Percentiles rank a stretch among this genome's conserved stretches.
These are phyloP conservation scores for Cucurbita pepo DNA, from an alignment of 306 rosid species.

Conservation along the genomic window DNA sequence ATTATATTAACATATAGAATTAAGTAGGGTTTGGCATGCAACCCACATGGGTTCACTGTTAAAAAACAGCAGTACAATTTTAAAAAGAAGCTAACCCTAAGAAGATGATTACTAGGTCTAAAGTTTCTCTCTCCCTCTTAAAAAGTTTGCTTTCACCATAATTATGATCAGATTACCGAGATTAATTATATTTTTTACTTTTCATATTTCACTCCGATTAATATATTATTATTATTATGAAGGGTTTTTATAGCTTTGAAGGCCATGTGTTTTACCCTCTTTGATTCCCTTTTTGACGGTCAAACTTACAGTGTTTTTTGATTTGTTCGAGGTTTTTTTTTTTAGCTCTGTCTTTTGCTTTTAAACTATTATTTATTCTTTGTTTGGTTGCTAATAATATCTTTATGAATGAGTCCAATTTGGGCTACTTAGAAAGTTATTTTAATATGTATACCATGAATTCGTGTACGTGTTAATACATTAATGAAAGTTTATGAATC, in stretches of 20 bases:
- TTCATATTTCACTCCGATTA: not conserved
- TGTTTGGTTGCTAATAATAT: slow-evolving; percentile 1
- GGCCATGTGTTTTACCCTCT: slow-evolving; percentile 65
- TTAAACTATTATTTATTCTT: slow-evolving; percentile 11
- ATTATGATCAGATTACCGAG: slow-evolving; percentile 30
- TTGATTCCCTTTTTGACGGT: slow-evolving; percentile 77
- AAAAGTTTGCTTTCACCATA: slow-evolving; percentile 11
- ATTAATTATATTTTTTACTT: slow-evolving; percentile 17
- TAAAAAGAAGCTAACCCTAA: not conserved
- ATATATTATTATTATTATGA: not conserved
- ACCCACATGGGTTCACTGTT: slow-evolving; percentile 8
- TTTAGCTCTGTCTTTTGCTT: slow-evolving; percentile 19
- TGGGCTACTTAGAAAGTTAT: not conserved
- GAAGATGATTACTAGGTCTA: slow-evolving; percentile 18
- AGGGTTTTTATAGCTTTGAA: slow-evolving; percentile 4
- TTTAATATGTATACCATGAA: not conserved
- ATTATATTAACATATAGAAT: not conserved
- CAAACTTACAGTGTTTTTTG: slow-evolving; percentile 51
- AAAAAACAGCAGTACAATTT: slow-evolving; percentile 3
- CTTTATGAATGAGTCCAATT: not conserved
- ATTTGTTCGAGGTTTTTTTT: slow-evolving; percentile 49
- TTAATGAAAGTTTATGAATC: too few relatives aligned
- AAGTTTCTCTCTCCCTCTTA: slow-evolving; percentile 3
- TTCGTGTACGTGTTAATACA: not conserved
- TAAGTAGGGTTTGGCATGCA: not conserved